phyloP scores from a whole-genome alignment of 2,329 filamentous ascomycete species.

The Microcyclospora tardicrescens region DNA sequence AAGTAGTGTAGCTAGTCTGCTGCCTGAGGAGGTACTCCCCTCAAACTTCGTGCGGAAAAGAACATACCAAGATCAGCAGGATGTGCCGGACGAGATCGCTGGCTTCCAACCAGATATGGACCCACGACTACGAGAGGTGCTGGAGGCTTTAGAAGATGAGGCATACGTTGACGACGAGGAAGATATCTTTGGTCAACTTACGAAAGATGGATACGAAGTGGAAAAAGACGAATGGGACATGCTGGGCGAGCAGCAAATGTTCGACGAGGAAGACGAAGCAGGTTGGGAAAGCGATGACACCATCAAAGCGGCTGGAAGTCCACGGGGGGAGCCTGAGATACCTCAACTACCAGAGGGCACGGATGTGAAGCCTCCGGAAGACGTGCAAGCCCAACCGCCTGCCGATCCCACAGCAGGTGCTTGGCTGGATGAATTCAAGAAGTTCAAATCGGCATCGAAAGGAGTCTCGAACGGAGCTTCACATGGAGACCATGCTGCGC shows the following conservation, averaged over 20 bases:
- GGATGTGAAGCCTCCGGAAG: constrained; percentile 17
- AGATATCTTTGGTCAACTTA: constrained; percentile 67
- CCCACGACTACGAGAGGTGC: constrained; percentile 72
- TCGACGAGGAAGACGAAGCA: constrained; percentile 41
- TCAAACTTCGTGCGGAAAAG: constrained; percentile 64
- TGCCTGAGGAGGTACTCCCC: constrained; percentile 64
- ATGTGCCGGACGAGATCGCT: constrained; percentile 78
- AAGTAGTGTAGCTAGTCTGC: constrained; percentile 30
- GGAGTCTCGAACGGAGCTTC: constrained; percentile 22
- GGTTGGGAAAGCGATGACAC: constrained; percentile 96
- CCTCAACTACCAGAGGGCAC: constrained; percentile 39
- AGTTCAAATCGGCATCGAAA: constrained; percentile 57
- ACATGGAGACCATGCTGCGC: constrained; percentile 23
- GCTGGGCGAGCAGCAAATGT: constrained; percentile 21
- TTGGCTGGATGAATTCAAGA: constrained; percentile 86
- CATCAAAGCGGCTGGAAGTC: constrained; percentile 46
- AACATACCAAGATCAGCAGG: constrained; percentile 85
- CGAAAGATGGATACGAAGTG: constrained; percentile 57
- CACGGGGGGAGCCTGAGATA: not conserved
- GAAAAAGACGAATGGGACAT: constrained; percentile 68
- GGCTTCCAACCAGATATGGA: constrained; percentile 99
- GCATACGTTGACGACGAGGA: constrained; percentile 77
- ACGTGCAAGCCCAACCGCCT: constrained; percentile 21
- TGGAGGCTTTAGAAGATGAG: constrained; percentile 91
- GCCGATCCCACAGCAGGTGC: constrained; percentile 46